Conservation (phyloP, 106 monocot genomes). For the Dioscorea dumetorum region DNA sequence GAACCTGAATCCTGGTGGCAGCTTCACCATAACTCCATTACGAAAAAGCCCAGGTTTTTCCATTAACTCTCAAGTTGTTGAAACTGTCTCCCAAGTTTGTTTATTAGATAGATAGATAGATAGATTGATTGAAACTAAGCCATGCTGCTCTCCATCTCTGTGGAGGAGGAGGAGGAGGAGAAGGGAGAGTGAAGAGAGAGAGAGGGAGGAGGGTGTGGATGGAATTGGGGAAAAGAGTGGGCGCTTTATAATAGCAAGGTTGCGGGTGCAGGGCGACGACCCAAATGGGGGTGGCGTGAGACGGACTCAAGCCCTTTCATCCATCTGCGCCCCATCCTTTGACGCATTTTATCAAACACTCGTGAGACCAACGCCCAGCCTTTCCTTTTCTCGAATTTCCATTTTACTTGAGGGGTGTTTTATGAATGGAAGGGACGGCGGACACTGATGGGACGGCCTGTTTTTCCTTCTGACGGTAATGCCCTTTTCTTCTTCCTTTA, state of each 20-base stretch:
- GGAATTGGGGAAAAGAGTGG: background rate
- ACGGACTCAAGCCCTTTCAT: conserved; percentile 17
- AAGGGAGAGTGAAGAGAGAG: background rate
- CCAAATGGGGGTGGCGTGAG: conserved; percentile 18
- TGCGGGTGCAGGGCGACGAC: conserved; percentile 14
- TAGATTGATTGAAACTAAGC: too few relatives aligned
- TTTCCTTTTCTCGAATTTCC: too few relatives aligned
- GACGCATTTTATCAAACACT: conserved; percentile 5
- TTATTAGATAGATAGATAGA: too few relatives aligned
- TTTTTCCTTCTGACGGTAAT: too few relatives aligned
- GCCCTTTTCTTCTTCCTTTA: too few relatives aligned
- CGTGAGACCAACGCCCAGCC: too few relatives aligned
- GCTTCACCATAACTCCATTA: conserved; percentile 10
- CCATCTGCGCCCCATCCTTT: conserved; percentile 2
- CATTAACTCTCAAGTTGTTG: conserved; percentile 1
- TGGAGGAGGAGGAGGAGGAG: background rate
- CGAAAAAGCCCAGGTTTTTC: conserved; percentile 17
- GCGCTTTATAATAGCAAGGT: conserved; percentile 19
- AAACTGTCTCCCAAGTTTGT: background rate
- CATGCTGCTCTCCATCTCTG: background rate
- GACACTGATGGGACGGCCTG: too few relatives aligned
- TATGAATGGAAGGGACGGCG: too few relatives aligned
- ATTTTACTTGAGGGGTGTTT: too few relatives aligned
- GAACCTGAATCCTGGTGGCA: conserved; percentile 88
- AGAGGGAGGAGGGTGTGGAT: background rate